Evolutionary conservation across 352 stramenopile species (phyloP).

Genomic region (Pythium periplocum): DNA sequence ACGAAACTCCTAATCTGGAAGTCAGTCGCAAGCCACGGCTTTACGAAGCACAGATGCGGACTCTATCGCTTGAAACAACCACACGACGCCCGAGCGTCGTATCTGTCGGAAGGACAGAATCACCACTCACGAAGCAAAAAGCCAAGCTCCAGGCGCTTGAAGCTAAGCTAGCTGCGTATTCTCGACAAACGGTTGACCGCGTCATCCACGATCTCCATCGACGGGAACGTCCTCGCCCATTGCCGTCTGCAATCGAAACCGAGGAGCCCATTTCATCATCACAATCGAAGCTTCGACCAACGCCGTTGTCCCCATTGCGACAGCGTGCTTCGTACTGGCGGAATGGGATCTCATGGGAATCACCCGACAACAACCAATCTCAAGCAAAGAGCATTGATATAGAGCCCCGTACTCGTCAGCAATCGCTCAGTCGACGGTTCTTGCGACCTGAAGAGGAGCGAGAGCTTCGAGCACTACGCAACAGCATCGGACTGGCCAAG

Average conservation of each 20-base stretch:
- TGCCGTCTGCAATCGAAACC: too few species aligned
- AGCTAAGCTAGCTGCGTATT: slow-evolving; percentile 46
- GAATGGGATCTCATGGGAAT: slow-evolving; percentile 47
- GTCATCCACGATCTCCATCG: slow-evolving; percentile 17
- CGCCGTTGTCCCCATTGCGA: slow-evolving; percentile 44
- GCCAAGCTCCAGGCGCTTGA: slow-evolving; percentile 52
- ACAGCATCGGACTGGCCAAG: slow-evolving; percentile 61
- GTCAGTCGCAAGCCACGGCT: too few species aligned
- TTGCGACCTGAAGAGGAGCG: slow-evolving; percentile 51
- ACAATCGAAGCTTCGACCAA: slow-evolving; percentile 7
- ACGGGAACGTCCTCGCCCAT: neutral
- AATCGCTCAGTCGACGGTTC: slow-evolving; percentile 28
- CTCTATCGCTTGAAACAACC: too few species aligned
- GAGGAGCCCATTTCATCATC: too few species aligned
- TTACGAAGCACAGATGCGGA: too few species aligned
- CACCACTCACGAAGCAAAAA: slow-evolving; percentile 25
- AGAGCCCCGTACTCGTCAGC: too few species aligned
- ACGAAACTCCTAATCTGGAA: too few species aligned
- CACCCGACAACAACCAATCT: too few species aligned
- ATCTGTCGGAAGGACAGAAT: too few species aligned
- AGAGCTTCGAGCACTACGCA: slow-evolving; percentile 39
- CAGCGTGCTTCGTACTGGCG: slow-evolving; percentile 43
- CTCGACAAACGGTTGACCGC: slow-evolving; percentile 37
- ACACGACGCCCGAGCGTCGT: too few species aligned
- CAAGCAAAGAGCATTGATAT: too few species aligned